phyloP scores from a whole-genome alignment of 306 rosid species.

The Quercus mongolica region DNA sequence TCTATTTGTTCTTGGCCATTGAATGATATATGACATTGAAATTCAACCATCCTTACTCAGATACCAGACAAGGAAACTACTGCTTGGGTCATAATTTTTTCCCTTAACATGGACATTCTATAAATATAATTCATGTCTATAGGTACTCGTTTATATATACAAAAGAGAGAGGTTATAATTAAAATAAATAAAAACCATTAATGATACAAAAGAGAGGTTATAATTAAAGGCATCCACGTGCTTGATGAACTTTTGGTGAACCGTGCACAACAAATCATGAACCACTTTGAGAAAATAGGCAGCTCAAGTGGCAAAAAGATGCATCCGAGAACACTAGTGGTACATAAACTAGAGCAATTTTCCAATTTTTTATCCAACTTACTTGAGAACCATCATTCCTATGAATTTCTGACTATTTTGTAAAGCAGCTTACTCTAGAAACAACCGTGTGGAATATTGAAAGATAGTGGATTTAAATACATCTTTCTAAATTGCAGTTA shows the following conservation, averaged over 20 bases:
- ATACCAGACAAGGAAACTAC: not conserved
- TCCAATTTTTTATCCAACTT: not conserved
- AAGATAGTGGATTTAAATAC: not conserved
- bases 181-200: too few relatives aligned
- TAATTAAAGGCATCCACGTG: not conserved
- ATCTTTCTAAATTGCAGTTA: slow-evolving; percentile 47
- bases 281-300: not conserved
- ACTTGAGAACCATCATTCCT: too few relatives aligned
- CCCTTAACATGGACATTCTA: not conserved
- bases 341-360: not conserved
- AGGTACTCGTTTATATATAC: not conserved
- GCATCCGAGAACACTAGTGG: not conserved
- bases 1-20: too few relatives aligned
- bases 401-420: not conserved
- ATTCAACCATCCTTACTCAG: not conserved
- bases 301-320: not conserved
- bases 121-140: not conserved
- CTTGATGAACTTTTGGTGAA: not conserved
- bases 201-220: too few relatives aligned
- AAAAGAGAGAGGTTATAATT: too few relatives aligned
- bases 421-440: not conserved
- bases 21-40: not conserved
- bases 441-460: not conserved
- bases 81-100: not conserved
- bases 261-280: not conserved